Conservation (phyloP, 2,329 filamentous ascomycete species). For the Cordyceps farinosa region DNA sequence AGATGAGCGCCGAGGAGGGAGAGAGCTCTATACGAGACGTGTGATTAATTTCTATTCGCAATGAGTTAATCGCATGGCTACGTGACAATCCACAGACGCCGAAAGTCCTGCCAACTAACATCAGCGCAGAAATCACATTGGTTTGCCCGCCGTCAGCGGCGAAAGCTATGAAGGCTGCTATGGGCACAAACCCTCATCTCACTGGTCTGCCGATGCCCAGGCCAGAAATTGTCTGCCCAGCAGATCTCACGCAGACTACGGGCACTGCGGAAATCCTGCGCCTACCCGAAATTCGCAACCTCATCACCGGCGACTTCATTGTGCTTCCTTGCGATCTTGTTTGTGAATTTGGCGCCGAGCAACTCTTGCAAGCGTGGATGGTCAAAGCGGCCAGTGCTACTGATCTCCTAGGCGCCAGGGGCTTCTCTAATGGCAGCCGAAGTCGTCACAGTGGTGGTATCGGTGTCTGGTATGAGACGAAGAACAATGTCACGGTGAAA, state of each 20-base stretch:
- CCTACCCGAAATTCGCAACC: conserved; percentile 73
- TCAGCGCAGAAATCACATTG: conserved; percentile 55
- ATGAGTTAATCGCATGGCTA: background rate
- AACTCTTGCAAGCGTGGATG: conserved; percentile 89
- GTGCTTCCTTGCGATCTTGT: conserved; percentile 91
- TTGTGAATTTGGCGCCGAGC: conserved; percentile 80
- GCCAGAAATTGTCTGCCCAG: conserved; percentile 72
- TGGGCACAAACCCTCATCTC: conserved; percentile 74
- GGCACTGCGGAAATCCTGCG: conserved; percentile 87
- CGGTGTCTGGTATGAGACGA: conserved; percentile 88
- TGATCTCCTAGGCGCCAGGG: conserved; percentile 51
- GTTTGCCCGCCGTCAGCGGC: conserved; percentile 63
- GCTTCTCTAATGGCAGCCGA: conserved; percentile 36
- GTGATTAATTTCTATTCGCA: background rate
- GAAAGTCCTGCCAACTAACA: conserved; percentile 19
- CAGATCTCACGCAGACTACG: conserved; percentile 73
- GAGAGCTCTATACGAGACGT: background rate
- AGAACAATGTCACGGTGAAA: conserved; percentile 71
- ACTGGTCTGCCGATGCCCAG: conserved; percentile 69
- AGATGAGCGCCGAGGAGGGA: background rate
- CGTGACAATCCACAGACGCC: background rate
- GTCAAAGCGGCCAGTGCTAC: conserved; percentile 69
- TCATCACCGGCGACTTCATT: conserved; percentile 81
- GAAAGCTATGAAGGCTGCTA: conserved; percentile 62
- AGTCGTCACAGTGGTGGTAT: conserved; percentile 67